phyloP scores from a whole-genome alignment of 345 rosid species.

The Arabidopsis suecica region DNA sequence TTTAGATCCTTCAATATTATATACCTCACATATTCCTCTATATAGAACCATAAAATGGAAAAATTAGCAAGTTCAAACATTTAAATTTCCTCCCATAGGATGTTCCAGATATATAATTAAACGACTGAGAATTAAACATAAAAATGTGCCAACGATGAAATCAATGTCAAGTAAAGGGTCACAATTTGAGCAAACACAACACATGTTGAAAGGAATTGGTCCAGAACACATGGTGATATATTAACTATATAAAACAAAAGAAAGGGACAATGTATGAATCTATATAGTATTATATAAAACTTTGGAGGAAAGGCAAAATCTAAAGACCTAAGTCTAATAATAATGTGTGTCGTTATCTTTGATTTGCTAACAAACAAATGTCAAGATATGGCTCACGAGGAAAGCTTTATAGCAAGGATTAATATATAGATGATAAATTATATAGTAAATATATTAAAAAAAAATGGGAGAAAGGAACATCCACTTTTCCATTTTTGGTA shows the following conservation, averaged over 20 bases:
- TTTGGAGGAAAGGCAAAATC: constrained; percentile 32
- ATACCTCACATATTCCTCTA: background rate
- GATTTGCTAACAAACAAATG: constrained; percentile 42
- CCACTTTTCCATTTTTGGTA: constrained; percentile 47
- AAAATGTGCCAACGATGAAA: constrained; percentile 26
- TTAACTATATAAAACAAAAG: constrained; percentile 40
- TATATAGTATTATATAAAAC: constrained; percentile 11
- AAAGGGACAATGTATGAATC: constrained; percentile 41
- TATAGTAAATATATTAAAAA: background rate
- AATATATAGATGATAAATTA: constrained; percentile 17
- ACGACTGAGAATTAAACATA: constrained; percentile 9
- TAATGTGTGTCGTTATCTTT: constrained; percentile 43
- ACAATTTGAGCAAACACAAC: constrained; percentile 43
- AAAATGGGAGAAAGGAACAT: constrained; percentile 42
- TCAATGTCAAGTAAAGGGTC: constrained; percentile 27
- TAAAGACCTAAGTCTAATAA: constrained; percentile 37
- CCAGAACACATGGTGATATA: constrained; percentile 34
- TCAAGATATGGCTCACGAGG: constrained; percentile 45
- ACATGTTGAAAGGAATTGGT: constrained; percentile 45
- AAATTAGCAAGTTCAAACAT: background rate
- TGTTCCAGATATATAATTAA: background rate
- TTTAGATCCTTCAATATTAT: constrained; percentile 5
- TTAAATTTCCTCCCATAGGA: constrained; percentile 1
- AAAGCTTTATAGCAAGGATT: constrained; percentile 26
- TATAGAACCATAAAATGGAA: background rate